phyloP scores from a whole-genome alignment of 768 basidiomycete genomes.

The Coprinopsis strossmayeri region DNA sequence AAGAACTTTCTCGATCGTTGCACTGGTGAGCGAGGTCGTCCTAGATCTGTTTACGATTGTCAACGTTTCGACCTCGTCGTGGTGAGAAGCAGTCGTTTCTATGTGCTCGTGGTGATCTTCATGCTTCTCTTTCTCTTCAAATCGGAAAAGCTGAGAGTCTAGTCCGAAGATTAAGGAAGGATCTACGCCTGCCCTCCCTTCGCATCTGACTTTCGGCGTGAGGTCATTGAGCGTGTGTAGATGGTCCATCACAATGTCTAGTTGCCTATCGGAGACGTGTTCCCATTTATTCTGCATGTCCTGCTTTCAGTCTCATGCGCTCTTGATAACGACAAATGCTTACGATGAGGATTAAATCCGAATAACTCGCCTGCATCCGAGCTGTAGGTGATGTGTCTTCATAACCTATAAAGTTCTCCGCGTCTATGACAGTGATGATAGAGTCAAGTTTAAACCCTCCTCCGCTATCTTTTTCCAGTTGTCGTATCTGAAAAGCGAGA shows the following conservation, averaged over 20 bases:
- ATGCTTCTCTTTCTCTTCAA: slow-evolving; percentile 15
- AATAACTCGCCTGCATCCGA: slow-evolving; percentile 93
- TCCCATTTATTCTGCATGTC: slow-evolving; percentile 81
- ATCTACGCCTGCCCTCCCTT: slow-evolving; percentile 58
- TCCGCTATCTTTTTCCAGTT: slow-evolving; percentile 72
- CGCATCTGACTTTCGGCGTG: slow-evolving; percentile 78
- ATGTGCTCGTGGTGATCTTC: slow-evolving; percentile 5
- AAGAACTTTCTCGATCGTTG: slow-evolving; percentile 3
- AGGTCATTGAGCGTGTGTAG: slow-evolving; percentile 84
- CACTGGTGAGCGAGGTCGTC: not conserved
- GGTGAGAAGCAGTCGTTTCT: slow-evolving; percentile 38
- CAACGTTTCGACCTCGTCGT: slow-evolving; percentile 83
- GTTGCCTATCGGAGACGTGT: slow-evolving; percentile 64
- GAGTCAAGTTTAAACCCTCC: slow-evolving; percentile 80
- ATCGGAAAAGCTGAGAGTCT: slow-evolving; percentile 70
- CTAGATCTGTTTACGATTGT: slow-evolving; percentile 45
- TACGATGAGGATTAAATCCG: slow-evolving; percentile 84
- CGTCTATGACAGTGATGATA: slow-evolving; percentile 86
- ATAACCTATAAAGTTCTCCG: slow-evolving; percentile 89
- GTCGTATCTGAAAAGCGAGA: slow-evolving; percentile 88
- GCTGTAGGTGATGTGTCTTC: slow-evolving; percentile 91
- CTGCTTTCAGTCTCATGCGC: not conserved
- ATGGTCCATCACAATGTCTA: slow-evolving; percentile 83
- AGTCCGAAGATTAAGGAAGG: slow-evolving; percentile 84
- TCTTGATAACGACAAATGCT: slow-evolving; percentile 18